These are phyloP conservation scores for Pelargonium cotyledonis DNA, from an alignment of 441 rosid species.

Conservation along the genomic window DNA sequence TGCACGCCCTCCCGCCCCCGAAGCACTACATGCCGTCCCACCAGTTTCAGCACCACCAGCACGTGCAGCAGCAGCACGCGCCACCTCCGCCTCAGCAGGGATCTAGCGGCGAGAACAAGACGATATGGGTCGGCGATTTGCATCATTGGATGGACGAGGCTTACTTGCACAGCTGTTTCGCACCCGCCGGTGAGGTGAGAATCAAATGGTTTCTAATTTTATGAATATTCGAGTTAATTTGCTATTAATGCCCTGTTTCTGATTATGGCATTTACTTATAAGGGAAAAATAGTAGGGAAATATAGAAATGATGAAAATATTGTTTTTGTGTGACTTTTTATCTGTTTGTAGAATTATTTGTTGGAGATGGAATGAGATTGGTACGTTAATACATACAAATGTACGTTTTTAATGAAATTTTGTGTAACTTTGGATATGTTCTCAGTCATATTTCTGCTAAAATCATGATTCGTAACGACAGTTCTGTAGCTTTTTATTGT, in stretches of 20 bases:
- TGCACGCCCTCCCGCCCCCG: constrained; percentile 39
- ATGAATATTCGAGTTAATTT: neutral
- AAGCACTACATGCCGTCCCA: constrained; percentile 53
- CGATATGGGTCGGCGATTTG: constrained; percentile 91
- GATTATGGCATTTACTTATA: too few species aligned
- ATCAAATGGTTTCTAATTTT: neutral
- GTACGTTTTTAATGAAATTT: too few species aligned
- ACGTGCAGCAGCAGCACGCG: constrained; percentile 28
- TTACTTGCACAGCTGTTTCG: constrained; percentile 66
- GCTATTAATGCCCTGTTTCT: neutral
- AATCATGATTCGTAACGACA: too few species aligned
- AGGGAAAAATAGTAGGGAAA: too few species aligned
- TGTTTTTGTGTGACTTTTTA: too few species aligned
- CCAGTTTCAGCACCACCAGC: constrained; percentile 41
- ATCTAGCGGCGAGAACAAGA: constrained; percentile 56
- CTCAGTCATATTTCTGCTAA: too few species aligned
- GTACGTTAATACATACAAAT: too few species aligned
- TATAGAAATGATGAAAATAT: too few species aligned
- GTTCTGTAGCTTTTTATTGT: too few species aligned
- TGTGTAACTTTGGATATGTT: too few species aligned
- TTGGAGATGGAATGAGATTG: too few species aligned
- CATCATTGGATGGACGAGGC: constrained; percentile 95
- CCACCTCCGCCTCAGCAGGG: constrained; percentile 38
- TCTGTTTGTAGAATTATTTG: too few species aligned
- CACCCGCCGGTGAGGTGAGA: constrained; percentile 66